phyloP scores from a whole-genome alignment of 1,284 basidiomycete genomes.

The Hymenochaete sp. region DNA sequence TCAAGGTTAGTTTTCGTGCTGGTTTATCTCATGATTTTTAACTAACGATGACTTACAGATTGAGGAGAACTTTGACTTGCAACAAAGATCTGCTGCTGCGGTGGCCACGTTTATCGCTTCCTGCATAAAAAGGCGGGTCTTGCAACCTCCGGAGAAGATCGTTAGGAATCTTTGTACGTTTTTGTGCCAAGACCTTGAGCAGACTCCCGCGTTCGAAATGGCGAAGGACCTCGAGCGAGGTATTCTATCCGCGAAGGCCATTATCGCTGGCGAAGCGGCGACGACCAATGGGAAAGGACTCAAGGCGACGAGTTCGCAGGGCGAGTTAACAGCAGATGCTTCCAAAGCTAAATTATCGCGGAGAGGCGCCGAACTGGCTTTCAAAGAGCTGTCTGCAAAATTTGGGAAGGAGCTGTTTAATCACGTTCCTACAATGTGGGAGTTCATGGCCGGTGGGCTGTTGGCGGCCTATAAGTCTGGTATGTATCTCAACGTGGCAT shows the following conservation, averaged over 20 bases:
- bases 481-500: conserved; percentile 27
- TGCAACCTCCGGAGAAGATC: conserved; percentile 80
- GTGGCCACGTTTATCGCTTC: conserved; percentile 86
- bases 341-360: conserved; percentile 53
- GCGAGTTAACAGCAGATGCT: conserved; percentile 40
- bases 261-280: conserved; percentile 24
- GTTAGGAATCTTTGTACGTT: conserved; percentile 97
- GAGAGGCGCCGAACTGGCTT: conserved; percentile 81
- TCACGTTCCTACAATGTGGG: conserved; percentile 87
- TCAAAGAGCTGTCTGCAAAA: conserved; percentile 67
- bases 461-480: conserved; percentile 60
- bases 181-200: conserved; percentile 84
- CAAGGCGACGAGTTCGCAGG: conserved; percentile 36
- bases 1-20: conserved; percentile 63
- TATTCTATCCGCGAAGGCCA: conserved; percentile 65
- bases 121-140: conserved; percentile 61
- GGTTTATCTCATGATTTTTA: conserved; percentile 10
- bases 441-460: conserved; percentile 79
- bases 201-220: conserved; percentile 83
- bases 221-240: conserved; percentile 55
- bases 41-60: conserved; percentile 41
- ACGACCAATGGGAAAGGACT: conserved; percentile 38
- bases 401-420: conserved; percentile 75
- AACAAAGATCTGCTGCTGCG: conserved; percentile 81
- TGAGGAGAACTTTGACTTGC: conserved; percentile 85